phyloP scores from a whole-genome alignment of 176 grass and related monocot species.

The Raddia distichophylla region DNA sequence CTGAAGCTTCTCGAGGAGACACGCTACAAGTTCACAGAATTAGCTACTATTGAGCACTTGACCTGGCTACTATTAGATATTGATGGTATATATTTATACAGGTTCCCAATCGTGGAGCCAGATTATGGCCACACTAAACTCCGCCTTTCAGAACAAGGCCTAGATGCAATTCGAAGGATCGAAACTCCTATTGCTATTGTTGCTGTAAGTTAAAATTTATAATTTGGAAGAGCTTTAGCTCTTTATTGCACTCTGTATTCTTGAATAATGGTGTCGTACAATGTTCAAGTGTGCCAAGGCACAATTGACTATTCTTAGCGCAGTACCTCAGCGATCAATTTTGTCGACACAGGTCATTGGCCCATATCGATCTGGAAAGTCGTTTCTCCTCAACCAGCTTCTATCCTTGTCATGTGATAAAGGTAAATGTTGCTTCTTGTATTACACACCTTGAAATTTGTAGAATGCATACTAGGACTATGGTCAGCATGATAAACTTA shows the following conservation, averaged over 20 bases:
- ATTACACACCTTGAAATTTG: not conserved
- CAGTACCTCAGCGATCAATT: not conserved
- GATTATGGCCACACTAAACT: conserved; percentile 94
- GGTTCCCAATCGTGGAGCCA: conserved; percentile 97
- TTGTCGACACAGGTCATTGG: conserved; percentile 78
- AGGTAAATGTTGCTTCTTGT: conserved; percentile 61
- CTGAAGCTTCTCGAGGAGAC: conserved; percentile 1
- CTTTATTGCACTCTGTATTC: not conserved
- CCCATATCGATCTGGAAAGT: conserved; percentile 94
- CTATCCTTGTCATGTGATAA: conserved; percentile 93
- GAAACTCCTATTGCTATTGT: conserved; percentile 84
- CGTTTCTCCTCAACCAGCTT: conserved; percentile 97
- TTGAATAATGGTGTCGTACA: not conserved
- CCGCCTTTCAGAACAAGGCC: conserved; percentile 73
- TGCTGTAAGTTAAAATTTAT: conserved; percentile 61
- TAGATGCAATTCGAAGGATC: conserved; percentile 90
- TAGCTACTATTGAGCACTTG: not conserved
- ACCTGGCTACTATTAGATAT: not conserved
- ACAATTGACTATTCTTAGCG: not conserved
- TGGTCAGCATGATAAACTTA: conserved; percentile 9
- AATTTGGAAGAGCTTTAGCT: not conserved
- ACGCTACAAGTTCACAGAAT: not conserved
- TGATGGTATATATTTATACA: conserved; percentile 38
- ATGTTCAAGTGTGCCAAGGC: not conserved
- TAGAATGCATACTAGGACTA: conserved; percentile 12